Base-by-base conservation (phyloP, 257 asterid genomes). In the Fraxinus quadrangulata region DNA sequence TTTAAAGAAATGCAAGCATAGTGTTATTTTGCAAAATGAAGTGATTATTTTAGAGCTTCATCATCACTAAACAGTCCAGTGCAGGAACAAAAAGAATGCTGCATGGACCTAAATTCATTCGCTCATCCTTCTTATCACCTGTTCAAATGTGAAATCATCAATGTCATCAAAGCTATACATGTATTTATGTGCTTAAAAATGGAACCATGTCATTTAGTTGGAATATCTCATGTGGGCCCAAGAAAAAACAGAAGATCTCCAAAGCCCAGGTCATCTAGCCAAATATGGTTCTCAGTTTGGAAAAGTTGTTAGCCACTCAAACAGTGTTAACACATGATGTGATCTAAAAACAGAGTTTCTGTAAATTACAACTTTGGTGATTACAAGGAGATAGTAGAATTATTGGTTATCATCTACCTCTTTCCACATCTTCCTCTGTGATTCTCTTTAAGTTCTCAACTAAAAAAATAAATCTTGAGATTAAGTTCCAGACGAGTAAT, bases 71-170 rank as follows among this genome's bases (percentile, higher is more conserved):
- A 71, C 78, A 45, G 63, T 21, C 73, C 78, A 45, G 69, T 17
- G 65, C 24, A 65, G 71, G 28, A 13, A 63, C 19, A 63, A 63
- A 24, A 11, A 23, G 19, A 63, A 26, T 26, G 69, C 69, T 24
- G 33, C 69, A 63, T 2, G 69, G 36, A 12, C 31, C 6, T 24
- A 63, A 47, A 59, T 40, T 71, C 49, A 66, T 71, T 34, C 16
- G 8, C 75, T 17, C 14, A n/a, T 76, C 81, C 68, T 59, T 72
- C 78, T 39, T 45, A 63, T 34, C 71, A 67, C 80, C 67, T 68
- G 23, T 33, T 81, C 56, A 70, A 37, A 75, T 56, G 74, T 34
- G 21, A 71, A 56, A 78, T 72, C 36, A 59, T 81, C 78, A 23
- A 76, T 11, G 16, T 37, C 21, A 63, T 63, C 34, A 17, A 1